A percentile compares a stretch with the other conserved stretches of the same genome.
Evolutionary conservation across 305 asterid species (phyloP).

Genomic region (Petunia hybrid): DNA sequence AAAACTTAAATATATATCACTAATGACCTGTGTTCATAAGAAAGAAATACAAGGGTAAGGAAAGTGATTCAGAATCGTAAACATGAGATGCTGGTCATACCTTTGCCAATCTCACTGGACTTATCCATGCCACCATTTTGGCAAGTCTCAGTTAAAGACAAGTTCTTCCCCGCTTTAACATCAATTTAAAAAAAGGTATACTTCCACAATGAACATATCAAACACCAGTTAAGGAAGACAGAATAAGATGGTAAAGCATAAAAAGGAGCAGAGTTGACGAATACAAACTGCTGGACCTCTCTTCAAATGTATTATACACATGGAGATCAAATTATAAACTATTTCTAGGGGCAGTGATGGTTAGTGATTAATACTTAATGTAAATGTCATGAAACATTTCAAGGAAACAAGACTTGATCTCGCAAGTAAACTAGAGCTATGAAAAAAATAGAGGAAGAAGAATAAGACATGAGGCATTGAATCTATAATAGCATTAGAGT

Average conservation of each 20-base stretch:
- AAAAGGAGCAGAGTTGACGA: neutral
- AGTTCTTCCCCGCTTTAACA: neutral
- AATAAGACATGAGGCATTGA: neutral
- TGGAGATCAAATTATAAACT: neutral
- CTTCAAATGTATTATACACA: neutral
- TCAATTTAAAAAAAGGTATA: neutral
- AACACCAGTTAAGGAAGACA: neutral
- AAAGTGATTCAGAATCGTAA: neutral
- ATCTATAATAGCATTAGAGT: neutral
- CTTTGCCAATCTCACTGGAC: slow-evolving; percentile 5
- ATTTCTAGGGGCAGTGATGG: neutral
- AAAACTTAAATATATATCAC: neutral
- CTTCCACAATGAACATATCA: neutral
- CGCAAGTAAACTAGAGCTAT: neutral
- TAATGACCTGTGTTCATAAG: neutral
- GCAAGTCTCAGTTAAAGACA: neutral
- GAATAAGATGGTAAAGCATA: neutral
- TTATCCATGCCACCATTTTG: neutral
- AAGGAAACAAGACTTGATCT: neutral
- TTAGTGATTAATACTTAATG: neutral
- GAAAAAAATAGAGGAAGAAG: neutral
- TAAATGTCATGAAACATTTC: neutral
- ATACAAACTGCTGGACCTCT: neutral
- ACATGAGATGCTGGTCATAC: neutral
- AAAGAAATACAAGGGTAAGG: neutral